These are phyloP conservation scores for Skeletonema marinoi DNA, from an alignment of 108 stramenopile genomes.

Conservation along the genomic window DNA sequence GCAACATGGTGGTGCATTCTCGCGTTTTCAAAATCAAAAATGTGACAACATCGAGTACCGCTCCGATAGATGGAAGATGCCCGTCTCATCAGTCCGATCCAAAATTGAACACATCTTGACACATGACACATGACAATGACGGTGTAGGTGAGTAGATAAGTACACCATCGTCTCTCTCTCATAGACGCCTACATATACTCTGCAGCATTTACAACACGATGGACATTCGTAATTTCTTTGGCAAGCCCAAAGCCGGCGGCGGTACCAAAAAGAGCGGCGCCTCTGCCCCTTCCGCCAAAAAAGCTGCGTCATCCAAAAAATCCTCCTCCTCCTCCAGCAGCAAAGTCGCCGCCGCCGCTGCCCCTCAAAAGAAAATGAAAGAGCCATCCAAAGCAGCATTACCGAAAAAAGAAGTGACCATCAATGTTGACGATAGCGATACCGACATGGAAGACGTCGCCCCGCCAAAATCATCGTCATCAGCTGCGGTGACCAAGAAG, in stretches of 20 bases:
- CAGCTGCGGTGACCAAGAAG: neutral
- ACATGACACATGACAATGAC: no score
- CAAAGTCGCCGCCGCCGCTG: neutral
- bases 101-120: no score
- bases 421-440: constrained; percentile 9
- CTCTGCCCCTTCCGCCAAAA: neutral
- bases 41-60: no score
- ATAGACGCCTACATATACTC: no score
- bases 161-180: no score
- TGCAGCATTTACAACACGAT: neutral
- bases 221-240: constrained; percentile 58
- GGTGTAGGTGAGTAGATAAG: no score
- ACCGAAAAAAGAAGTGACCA: neutral
- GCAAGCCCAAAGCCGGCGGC: constrained; percentile 6
- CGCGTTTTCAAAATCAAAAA: no score
- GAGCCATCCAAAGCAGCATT: neutral
- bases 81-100: no score
- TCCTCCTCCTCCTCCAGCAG: neutral
- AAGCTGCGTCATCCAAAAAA: neutral
- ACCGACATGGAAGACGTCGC: constrained; percentile 1
- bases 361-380: no score
- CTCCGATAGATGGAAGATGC: no score
- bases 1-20: no score
- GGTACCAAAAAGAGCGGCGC: neutral
- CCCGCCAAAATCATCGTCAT: neutral